A percentile compares a stretch with the other conserved stretches of the same genome.
phyloP scores from a whole-genome alignment of 805 yeast genomes.

The Scheffersomyces amazonensis region DNA sequence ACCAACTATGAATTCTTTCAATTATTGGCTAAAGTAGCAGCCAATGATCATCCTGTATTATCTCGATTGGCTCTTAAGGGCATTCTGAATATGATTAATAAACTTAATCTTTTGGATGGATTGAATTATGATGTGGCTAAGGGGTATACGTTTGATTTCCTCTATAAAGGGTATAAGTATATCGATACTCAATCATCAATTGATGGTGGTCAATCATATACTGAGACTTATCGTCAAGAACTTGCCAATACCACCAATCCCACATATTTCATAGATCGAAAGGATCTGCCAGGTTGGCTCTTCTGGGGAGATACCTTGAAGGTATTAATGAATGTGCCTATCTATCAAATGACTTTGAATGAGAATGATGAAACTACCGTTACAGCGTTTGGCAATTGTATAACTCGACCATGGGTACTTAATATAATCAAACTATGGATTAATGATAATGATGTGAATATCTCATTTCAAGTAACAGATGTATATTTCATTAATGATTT shows the following conservation, averaged over 20 bases:
- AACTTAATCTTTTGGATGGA: slow-evolving; percentile 42
- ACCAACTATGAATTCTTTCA: slow-evolving; percentile 38
- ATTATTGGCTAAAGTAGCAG: slow-evolving; percentile 45
- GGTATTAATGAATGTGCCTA: slow-evolving; percentile 40
- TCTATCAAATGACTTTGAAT: slow-evolving; percentile 26
- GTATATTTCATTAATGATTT: slow-evolving; percentile 56
- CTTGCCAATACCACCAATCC: slow-evolving; percentile 47
- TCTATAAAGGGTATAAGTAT: slow-evolving; percentile 31
- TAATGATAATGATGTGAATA: slow-evolving; percentile 66
- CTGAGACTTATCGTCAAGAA: slow-evolving; percentile 46
- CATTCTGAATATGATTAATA: slow-evolving; percentile 49
- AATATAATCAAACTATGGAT: slow-evolving; percentile 49
- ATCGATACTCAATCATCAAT: slow-evolving; percentile 41
- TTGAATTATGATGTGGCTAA: slow-evolving; percentile 47
- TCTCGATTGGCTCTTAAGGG: slow-evolving; percentile 61
- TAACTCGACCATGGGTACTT: slow-evolving; percentile 60
- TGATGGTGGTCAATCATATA: slow-evolving; percentile 32
- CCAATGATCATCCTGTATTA: slow-evolving; percentile 67
- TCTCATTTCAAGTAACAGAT: slow-evolving; percentile 63
- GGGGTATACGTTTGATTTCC: slow-evolving; percentile 35
- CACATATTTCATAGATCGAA: slow-evolving; percentile 54
- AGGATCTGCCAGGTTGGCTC: slow-evolving; percentile 61
- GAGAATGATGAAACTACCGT: slow-evolving; percentile 43
- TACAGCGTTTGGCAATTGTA: slow-evolving; percentile 35
- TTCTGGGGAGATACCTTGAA: slow-evolving; percentile 65